These are phyloP conservation scores for Parathielavia appendiculata DNA, from an alignment of 495 filamentous ascomycete species.

Conservation along the genomic window DNA sequence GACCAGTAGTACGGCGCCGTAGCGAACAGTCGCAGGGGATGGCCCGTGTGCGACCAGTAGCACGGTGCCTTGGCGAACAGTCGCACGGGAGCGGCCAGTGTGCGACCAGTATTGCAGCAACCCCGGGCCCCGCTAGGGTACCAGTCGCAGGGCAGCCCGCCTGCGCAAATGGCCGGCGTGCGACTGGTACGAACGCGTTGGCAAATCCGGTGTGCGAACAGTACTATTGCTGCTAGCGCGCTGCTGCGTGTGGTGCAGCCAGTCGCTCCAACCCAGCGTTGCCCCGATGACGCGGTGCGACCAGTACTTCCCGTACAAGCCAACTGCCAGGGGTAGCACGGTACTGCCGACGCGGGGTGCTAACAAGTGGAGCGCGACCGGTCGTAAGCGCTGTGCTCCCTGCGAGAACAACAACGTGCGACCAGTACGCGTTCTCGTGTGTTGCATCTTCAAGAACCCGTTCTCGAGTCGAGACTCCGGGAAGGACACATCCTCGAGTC, in stretches of 20 bases:
- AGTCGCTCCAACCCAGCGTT: not conserved
- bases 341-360: too few relatives aligned
- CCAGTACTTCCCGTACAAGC: too few relatives aligned
- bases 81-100: not conserved
- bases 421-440: constrained; percentile 12
- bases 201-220: constrained; percentile 7
- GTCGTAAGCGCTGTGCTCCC: constrained; percentile 4
- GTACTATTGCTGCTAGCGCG: not conserved
- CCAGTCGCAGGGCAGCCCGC: constrained; percentile 3
- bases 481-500: not conserved
- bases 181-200: not conserved
- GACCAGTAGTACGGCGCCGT: constrained; percentile 4
- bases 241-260: constrained; percentile 4
- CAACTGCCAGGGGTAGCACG: too few relatives aligned
- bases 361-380: too few relatives aligned
- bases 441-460: constrained; percentile 13
- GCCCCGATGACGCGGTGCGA: too few relatives aligned
- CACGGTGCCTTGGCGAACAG: too few relatives aligned
- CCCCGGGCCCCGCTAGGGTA: not conserved
- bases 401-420: constrained; percentile 9
- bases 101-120: constrained; percentile 1
- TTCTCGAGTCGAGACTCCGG: constrained; percentile 8
- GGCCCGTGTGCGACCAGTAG: not conserved
- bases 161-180: constrained; percentile 2
- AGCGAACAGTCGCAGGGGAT: constrained; percentile 7